Percentiles rank a stretch among this genome's conserved stretches.
Evolutionary conservation across 75 land plant genomes (phyloP).

Genomic region (Isoetes taiwanensis): DNA sequence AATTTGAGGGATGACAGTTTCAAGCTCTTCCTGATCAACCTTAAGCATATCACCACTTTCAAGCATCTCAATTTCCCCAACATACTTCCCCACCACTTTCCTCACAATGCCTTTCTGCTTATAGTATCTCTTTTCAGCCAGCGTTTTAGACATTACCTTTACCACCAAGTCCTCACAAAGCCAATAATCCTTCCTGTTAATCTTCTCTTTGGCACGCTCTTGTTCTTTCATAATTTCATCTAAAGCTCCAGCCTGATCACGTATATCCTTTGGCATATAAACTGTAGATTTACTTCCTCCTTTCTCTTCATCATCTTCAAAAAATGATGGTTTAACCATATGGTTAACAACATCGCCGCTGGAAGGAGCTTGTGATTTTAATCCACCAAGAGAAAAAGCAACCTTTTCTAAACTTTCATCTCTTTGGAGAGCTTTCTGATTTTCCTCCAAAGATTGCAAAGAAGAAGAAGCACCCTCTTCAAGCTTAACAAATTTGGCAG

Average conservation of each 20-base stretch:
- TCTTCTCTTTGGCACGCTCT: constrained; percentile 69
- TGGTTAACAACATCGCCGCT: too few relatives aligned
- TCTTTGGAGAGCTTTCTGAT: constrained; percentile 24
- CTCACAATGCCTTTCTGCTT: constrained; percentile 79
- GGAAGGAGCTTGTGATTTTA: too few relatives aligned
- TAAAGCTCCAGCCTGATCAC: constrained; percentile 19
- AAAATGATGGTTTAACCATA: too few relatives aligned
- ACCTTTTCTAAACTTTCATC: too few relatives aligned
- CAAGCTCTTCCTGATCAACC: constrained; percentile 92
- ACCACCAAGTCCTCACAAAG: constrained; percentile 72
- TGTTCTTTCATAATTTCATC: constrained; percentile 86
- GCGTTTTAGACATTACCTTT: constrained; percentile 72
- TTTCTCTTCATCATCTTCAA: too few relatives aligned
- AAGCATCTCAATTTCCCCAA: constrained; percentile 87
- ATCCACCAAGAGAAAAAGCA: constrained; percentile 36
- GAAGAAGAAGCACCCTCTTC: background rate
- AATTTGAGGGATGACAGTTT: constrained; percentile 93
- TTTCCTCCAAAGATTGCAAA: too few relatives aligned
- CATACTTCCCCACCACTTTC: constrained; percentile 79
- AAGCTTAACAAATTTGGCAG: constrained; percentile 20
- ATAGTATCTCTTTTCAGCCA: constrained; percentile 82
- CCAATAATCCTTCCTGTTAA: constrained; percentile 92
- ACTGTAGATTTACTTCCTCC: background rate
- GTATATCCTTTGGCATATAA: background rate
- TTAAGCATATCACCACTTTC: constrained; percentile 69